Base-by-base conservation (phyloP, 495 filamentous ascomycete genomes). In the Podospora tetraspora region DNA sequence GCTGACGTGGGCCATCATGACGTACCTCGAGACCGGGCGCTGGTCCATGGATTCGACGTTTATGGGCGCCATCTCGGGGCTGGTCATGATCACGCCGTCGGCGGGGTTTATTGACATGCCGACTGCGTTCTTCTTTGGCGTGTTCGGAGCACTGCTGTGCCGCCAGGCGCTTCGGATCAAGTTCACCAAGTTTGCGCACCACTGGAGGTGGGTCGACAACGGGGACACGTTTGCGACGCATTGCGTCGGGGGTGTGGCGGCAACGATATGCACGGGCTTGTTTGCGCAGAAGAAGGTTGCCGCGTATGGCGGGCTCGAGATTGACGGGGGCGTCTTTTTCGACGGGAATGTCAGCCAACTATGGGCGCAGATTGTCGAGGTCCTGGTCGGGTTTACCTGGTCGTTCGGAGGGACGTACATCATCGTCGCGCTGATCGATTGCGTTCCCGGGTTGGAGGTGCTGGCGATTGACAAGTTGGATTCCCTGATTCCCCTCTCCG, bases 31-130 rank as follows among this genome's bases (percentile, higher is more conserved):
- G 63, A 93, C 92, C 32, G 87, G 89, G 72, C 96, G 96, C 80
- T 97, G 94, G 94, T 96, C 93, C 3, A 94, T 97, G 86, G 94
- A 97, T 70, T 92, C 93, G 52, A 96, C 92, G 88, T 97, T 94
- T 79, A 97, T 94, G 59, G 94, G 94, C 59, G 87, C 89, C 70
- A 94, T 94, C 74, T 89, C 90, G 0, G 91, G 91, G 57, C 85
- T 94, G 24, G 94, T 97, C 24, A 92, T 92, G 70, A 92, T 92
- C 21, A 94, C 91, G 5, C 91, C 91, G 5, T 89, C 91, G 3
- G 91, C 91, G 32, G 91, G 91, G 56, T 92, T 86, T 80, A 90
- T 97, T 72, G 86, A 91, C 27, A 92, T 93, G 24, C 96, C 94
- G 87, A 94, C 87, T 1, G 90, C 89, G 63, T 86, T 97, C 68